phyloP scores from a whole-genome alignment of 768 basidiomycete genomes.

The Crepidotus variabilis region DNA sequence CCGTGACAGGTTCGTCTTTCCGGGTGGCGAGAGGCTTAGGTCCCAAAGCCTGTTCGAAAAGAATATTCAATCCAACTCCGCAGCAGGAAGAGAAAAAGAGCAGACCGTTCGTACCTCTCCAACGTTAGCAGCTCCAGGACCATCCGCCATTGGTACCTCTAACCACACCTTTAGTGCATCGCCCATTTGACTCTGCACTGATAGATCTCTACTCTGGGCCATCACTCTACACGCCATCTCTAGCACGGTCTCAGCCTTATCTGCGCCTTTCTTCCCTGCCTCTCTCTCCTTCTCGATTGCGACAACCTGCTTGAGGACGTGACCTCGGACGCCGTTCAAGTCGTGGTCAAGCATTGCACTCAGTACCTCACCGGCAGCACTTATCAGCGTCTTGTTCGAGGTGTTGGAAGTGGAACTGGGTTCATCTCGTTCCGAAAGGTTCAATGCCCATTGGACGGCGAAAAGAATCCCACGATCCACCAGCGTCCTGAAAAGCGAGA shows the following conservation, averaged over 20 bases:
- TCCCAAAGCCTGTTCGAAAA: conserved; percentile 34
- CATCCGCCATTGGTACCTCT: conserved; percentile 59
- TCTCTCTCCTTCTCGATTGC: conserved; percentile 67
- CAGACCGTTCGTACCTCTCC: conserved; percentile 24
- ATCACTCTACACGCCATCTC: conserved; percentile 74
- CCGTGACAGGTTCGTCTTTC: conserved; percentile 83
- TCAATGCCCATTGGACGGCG: conserved; percentile 90
- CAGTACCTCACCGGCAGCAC: conserved; percentile 83
- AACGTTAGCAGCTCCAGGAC: conserved; percentile 22
- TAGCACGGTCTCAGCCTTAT: conserved; percentile 70
- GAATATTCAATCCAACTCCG: conserved; percentile 6
- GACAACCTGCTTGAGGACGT: conserved; percentile 77
- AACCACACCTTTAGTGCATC: conserved; percentile 83
- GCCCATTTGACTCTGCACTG: conserved; percentile 86
- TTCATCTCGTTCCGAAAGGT: conserved; percentile 56
- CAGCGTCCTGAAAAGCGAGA: conserved; percentile 81
- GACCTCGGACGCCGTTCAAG: conserved; percentile 77
- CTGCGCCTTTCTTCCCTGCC: conserved; percentile 50
- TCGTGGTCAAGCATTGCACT: conserved; percentile 88
- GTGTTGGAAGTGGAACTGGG: not conserved
- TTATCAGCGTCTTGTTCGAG: conserved; percentile 54
- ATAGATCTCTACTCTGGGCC: conserved; percentile 76
- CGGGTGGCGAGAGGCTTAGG: conserved; percentile 35
- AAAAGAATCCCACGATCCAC: conserved; percentile 87
- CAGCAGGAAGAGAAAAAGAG: not conserved